phyloP scores from a whole-genome alignment of 805 yeast genomes.

The Maudiozyma serrabonitensis region DNA sequence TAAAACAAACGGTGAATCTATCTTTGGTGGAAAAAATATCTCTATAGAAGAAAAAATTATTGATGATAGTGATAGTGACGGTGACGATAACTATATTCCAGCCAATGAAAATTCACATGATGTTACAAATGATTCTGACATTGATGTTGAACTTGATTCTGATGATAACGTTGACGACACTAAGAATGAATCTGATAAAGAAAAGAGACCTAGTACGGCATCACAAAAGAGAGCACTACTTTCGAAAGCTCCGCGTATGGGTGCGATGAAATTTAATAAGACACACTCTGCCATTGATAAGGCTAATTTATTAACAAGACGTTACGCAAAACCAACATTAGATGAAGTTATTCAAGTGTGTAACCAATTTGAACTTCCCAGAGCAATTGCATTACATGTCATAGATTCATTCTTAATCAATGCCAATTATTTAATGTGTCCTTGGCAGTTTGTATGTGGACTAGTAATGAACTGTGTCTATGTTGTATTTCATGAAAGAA shows the following conservation, averaged over 20 bases:
- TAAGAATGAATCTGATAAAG: background rate
- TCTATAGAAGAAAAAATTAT: background rate
- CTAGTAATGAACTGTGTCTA: conserved; percentile 49
- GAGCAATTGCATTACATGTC: conserved; percentile 39
- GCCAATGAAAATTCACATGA: background rate
- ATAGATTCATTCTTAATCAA: conserved; percentile 42
- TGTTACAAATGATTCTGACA: background rate
- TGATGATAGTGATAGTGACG: background rate
- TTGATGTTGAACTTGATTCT: background rate
- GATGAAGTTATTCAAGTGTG: conserved; percentile 41
- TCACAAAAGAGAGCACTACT: too few species aligned
- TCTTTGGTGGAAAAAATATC: background rate
- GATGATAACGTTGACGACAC: background rate
- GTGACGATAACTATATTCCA: background rate
- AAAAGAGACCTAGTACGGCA: too few species aligned
- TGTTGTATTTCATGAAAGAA: conserved; percentile 40
- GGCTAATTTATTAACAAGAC: conserved; percentile 19
- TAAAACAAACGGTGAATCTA: background rate
- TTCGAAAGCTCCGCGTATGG: too few species aligned
- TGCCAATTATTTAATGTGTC: conserved; percentile 45
- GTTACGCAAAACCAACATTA: conserved; percentile 30
- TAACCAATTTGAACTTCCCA: conserved; percentile 55
- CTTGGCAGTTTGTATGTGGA: conserved; percentile 66
- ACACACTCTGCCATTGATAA: background rate
- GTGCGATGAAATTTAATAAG: background rate